These are phyloP conservation scores for Bodo saltans DNA, from an alignment of 78 protist species.

Conservation along the genomic window DNA sequence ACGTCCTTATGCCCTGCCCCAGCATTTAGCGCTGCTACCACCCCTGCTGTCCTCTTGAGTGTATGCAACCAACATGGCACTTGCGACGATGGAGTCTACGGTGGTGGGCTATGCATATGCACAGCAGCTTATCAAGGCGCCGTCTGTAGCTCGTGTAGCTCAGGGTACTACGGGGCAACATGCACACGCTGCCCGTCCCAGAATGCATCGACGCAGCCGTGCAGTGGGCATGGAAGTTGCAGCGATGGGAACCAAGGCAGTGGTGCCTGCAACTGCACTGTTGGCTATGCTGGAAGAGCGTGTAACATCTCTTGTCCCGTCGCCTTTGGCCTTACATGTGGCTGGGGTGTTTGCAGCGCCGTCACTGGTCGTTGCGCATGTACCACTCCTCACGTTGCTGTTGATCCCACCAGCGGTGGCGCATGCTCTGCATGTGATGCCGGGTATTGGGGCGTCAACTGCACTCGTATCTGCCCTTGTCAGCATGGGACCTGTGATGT, in stretches of 20 bases:
- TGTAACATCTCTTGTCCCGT: conserved; percentile 13
- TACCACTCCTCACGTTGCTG: background rate
- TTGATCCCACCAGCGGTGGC: too few relatives aligned
- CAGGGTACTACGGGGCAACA: background rate
- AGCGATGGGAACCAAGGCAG: conserved; percentile 5
- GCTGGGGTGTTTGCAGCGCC: too few relatives aligned
- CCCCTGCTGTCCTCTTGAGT: background rate
- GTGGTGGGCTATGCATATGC: background rate
- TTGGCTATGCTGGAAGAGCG: conserved; percentile 1
- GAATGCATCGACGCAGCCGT: background rate
- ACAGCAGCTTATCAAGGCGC: background rate
- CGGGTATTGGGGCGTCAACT: background rate
- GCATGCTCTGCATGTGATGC: conserved; percentile 1
- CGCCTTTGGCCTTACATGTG: conserved; percentile 4
- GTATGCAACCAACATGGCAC: conserved; percentile 12
- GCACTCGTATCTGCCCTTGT: background rate
- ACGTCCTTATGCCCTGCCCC: background rate
- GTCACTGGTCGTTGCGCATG: background rate
- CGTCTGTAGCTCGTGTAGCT: background rate
- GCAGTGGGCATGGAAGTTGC: conserved; percentile 32
- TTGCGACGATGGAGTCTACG: conserved; percentile 5
- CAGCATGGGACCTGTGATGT: too few relatives aligned
- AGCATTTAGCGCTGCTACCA: background rate
- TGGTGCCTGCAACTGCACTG: conserved; percentile 6
- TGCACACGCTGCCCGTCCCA: background rate